Conservation (phyloP, 2,329 filamentous ascomycete species). For the Tolypocladium ovalisporum region DNA sequence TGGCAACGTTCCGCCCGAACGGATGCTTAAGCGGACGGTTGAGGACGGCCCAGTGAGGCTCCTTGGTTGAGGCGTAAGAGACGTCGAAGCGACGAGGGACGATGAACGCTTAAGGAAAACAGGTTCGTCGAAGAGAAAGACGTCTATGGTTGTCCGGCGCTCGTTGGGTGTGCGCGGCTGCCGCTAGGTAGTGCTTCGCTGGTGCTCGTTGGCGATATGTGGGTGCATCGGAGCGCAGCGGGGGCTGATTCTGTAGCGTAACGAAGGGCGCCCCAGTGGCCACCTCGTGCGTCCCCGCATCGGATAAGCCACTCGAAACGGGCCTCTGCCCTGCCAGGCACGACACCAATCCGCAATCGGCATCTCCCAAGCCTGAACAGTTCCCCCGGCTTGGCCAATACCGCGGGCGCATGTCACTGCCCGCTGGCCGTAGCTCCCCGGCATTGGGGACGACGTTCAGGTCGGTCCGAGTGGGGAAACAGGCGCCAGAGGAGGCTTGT, state of each 20-base stretch:
- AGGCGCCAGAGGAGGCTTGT: not conserved
- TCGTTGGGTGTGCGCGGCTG: not conserved
- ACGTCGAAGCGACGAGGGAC: not conserved
- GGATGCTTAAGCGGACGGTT: not conserved
- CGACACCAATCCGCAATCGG: not conserved
- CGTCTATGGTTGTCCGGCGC: not conserved
- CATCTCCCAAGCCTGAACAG: not conserved
- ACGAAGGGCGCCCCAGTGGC: not conserved
- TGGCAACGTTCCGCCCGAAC: not conserved
- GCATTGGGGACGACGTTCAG: not conserved
- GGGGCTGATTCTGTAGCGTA: not conserved
- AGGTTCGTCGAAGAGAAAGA: not conserved
- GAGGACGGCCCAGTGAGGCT: not conserved
- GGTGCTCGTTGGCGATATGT: not conserved
- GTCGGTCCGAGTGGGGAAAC: not conserved
- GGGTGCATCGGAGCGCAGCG: not conserved
- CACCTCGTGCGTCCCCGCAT: not conserved
- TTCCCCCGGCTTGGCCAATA: not conserved
- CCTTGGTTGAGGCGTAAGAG: not conserved
- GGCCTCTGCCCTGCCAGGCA: not conserved
- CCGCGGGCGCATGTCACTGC: not conserved
- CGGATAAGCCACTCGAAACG: not conserved
- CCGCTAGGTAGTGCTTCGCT: too few species aligned
- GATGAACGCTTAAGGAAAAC: not conserved
- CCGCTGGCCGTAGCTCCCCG: not conserved